These are phyloP conservation scores for Candida tetrigidarum DNA, from an alignment of 1,139 yeast species.

Conservation along the genomic window DNA sequence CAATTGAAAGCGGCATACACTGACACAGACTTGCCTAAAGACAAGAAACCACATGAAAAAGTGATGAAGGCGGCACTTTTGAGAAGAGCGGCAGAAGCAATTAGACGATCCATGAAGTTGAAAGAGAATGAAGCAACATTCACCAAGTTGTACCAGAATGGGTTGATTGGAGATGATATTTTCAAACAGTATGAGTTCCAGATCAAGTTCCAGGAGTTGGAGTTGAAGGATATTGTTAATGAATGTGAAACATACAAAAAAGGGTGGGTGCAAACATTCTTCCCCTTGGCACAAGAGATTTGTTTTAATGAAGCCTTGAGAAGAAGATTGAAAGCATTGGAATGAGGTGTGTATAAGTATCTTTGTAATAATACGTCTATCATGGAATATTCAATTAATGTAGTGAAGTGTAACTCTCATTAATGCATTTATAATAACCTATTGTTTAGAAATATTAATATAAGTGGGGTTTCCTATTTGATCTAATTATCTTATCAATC, in stretches of 20 bases:
- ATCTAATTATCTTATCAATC: no score
- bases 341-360: background rate
- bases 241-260: slow-evolving; percentile 77
- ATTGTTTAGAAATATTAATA: no score
- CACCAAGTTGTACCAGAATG: slow-evolving; percentile 77
- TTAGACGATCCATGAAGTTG: slow-evolving; percentile 68
- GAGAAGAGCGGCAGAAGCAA: slow-evolving; percentile 73
- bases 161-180: slow-evolving; percentile 88
- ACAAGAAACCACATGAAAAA: slow-evolving; percentile 71
- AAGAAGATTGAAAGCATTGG: slow-evolving; percentile 55
- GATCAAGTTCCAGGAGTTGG: slow-evolving; percentile 77
- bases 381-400: no score
- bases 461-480: no score
- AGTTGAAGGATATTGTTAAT: slow-evolving; percentile 73
- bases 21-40: slow-evolving; percentile 45
- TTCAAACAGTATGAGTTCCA: slow-evolving; percentile 82
- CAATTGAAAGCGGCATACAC: slow-evolving; percentile 53
- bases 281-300: slow-evolving; percentile 84
- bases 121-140: slow-evolving; percentile 75
- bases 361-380: no score
- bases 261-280: slow-evolving; percentile 81
- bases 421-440: no score
- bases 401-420: no score
- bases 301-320: slow-evolving; percentile 91
- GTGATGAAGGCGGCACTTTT: slow-evolving; percentile 85